These are phyloP conservation scores for Cubamyces sp. DNA, from an alignment of 768 basidiomycete genomes.

Conservation along the genomic window DNA sequence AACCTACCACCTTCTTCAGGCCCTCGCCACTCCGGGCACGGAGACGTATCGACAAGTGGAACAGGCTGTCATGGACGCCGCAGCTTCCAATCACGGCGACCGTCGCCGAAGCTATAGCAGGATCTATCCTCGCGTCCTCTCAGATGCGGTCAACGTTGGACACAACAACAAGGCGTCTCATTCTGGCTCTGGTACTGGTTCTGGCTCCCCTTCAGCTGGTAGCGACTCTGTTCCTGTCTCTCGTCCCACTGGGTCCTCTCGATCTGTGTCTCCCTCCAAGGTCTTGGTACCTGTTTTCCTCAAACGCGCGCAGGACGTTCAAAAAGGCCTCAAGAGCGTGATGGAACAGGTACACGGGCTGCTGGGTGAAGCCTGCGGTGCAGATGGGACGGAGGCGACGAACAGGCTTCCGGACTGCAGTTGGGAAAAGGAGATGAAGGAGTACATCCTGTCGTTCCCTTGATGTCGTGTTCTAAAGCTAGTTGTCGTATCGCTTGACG, in stretches of 20 bases:
- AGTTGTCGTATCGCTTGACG: background rate
- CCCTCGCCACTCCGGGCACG: slow-evolving; percentile 43
- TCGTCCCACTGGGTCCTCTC: background rate
- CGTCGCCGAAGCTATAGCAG: slow-evolving; percentile 23
- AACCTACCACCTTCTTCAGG: slow-evolving; percentile 40
- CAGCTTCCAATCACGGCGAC: slow-evolving; percentile 21
- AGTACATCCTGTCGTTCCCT: slow-evolving; percentile 65
- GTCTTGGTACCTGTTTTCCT: slow-evolving; percentile 19
- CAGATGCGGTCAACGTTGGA: slow-evolving; percentile 8
- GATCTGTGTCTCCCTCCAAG: slow-evolving; percentile 1
- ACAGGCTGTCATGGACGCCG: slow-evolving; percentile 44
- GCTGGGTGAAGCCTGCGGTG: slow-evolving; percentile 51
- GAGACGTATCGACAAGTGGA: slow-evolving; percentile 48
- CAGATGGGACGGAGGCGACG: slow-evolving; percentile 33
- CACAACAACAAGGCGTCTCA: slow-evolving; percentile 11
- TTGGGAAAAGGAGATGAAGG: slow-evolving; percentile 65
- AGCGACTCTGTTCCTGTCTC: slow-evolving; percentile 3
- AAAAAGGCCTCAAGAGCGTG: slow-evolving; percentile 37
- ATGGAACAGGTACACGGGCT: slow-evolving; percentile 37
- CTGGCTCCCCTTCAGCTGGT: slow-evolving; percentile 11
- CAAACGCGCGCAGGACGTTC: slow-evolving; percentile 29
- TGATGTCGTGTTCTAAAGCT: slow-evolving; percentile 35
- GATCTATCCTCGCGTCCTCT: slow-evolving; percentile 13
- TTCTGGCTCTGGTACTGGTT: slow-evolving; percentile 11
- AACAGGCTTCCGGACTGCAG: slow-evolving; percentile 52